Conservation (phyloP, 108 stramenopile genomes). For the Mediolabrus comicus region DNA sequence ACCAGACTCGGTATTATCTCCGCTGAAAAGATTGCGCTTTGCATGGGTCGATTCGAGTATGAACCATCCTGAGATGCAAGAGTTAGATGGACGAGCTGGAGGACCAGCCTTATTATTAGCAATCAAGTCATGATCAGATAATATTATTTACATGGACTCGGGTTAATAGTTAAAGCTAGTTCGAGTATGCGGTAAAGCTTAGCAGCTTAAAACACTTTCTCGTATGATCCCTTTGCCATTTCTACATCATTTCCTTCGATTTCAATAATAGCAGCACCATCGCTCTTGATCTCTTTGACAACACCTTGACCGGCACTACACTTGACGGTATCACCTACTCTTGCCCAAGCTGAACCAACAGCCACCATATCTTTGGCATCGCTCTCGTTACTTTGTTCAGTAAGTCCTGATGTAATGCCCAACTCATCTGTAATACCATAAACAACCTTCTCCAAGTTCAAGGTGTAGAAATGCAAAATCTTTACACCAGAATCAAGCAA, state of each 20-base stretch:
- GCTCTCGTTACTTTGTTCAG: conserved; percentile 63
- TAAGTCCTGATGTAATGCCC: conserved; percentile 44
- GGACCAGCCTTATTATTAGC: conserved; percentile 68
- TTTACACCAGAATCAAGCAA: conserved; percentile 75
- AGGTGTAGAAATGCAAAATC: conserved; percentile 97
- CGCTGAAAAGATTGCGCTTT: conserved; percentile 35
- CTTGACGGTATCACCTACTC: conserved; percentile 85
- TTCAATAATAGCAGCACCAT: conserved; percentile 62
- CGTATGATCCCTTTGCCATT: conserved; percentile 59
- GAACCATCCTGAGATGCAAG: conserved; percentile 54
- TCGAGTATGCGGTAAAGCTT: not conserved
- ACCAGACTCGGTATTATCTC: not conserved
- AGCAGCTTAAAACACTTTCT: conserved; percentile 56
- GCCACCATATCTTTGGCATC: conserved; percentile 86
- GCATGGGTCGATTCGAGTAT: conserved; percentile 81
- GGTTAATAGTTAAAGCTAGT: not conserved
- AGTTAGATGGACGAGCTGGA: conserved; percentile 54
- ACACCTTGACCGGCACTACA: conserved; percentile 71
- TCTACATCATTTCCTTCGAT: conserved; percentile 62
- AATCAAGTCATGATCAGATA: conserved; percentile 24
- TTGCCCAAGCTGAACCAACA: conserved; percentile 89
- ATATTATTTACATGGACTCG: not conserved
- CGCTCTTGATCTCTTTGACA: conserved; percentile 65
- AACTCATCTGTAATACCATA: conserved; percentile 90
- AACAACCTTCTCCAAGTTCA: conserved; percentile 95